Evolutionary conservation across 2,329 filamentous ascomycete species (phyloP).

Genomic region (Aureobasidium subglaciale): DNA sequence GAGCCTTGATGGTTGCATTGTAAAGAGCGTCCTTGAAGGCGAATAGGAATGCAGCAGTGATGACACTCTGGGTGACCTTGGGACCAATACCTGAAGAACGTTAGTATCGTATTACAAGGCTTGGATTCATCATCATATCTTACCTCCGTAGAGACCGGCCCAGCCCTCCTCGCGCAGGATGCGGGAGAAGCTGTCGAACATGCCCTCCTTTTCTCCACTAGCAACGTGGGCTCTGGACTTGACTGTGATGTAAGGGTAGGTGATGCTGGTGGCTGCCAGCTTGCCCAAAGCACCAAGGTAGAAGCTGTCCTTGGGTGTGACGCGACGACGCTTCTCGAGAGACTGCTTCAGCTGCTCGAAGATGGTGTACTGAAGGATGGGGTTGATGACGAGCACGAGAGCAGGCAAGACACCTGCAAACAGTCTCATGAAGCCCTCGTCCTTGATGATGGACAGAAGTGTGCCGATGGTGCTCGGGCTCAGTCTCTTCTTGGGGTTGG

Average conservation of each 20-base stretch:
- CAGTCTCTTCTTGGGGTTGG: conserved; percentile 39
- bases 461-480: conserved; percentile 72
- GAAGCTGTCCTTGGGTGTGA: conserved; percentile 84
- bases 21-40: conserved; percentile 98
- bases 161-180: conserved; percentile 90
- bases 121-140: no score
- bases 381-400: conserved; percentile 91
- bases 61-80: conserved; percentile 93
- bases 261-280: conserved; percentile 85
- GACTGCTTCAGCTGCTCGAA: conserved; percentile 97
- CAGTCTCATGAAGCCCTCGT: conserved; percentile 77
- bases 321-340: conserved; percentile 66
- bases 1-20: conserved; percentile 65
- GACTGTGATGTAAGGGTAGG: conserved; percentile 97
- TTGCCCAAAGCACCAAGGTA: conserved; percentile 89
- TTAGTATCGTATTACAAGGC: conserved; percentile 14
- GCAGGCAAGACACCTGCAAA: conserved; percentile 92
- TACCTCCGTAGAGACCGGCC: conserved; percentile 84
- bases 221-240: conserved; percentile 98
- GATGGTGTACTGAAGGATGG: conserved; percentile 95
- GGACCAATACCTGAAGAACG: conserved; percentile 68
- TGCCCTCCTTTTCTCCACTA: conserved; percentile 65
- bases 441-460: conserved; percentile 67
- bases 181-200: conserved; percentile 67
- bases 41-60: conserved; percentile 93